Percentiles rank a stretch among this genome's conserved stretches.
Conservation (phyloP, 2,329 filamentous ascomycete species). For the Fusarium odoratissimum region DNA sequence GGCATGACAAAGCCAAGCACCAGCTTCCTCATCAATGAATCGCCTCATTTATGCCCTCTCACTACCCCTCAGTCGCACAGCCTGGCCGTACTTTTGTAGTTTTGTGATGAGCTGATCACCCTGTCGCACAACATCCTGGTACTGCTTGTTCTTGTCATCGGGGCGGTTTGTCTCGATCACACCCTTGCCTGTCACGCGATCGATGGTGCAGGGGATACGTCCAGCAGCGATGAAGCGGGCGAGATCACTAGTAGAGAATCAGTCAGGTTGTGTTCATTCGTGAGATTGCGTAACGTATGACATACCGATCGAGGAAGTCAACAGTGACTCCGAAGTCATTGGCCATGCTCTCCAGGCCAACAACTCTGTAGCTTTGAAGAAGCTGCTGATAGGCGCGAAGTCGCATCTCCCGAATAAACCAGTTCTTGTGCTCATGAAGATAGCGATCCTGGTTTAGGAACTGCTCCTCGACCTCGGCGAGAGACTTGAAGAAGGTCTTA, state of each 20-base stretch:
- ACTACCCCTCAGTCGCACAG: constrained; percentile 91
- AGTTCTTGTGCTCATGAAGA: constrained; percentile 92
- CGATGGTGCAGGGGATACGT: constrained; percentile 95
- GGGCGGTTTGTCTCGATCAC: constrained; percentile 98
- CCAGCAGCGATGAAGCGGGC: constrained; percentile 97
- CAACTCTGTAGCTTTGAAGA: constrained; percentile 95
- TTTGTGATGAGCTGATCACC: constrained; percentile 98
- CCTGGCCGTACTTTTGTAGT: constrained; percentile 98
- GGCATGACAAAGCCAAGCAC: constrained; percentile 23
- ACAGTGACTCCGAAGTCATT: constrained; percentile 96
- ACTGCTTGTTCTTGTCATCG: constrained; percentile 99
- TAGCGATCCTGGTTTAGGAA: constrained; percentile 96
- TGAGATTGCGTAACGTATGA: constrained; percentile 22
- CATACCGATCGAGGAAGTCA: constrained; percentile 93
- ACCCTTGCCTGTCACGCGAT: constrained; percentile 94
- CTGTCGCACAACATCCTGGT: constrained; percentile 96
- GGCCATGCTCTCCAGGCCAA: constrained; percentile 97
- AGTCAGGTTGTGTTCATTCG: not conserved
- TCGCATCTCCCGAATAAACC: constrained; percentile 99
- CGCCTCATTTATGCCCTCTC: constrained; percentile 73
- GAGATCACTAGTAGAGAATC: constrained; percentile 73
- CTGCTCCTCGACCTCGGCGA: constrained; percentile 90
- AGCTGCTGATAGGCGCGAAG: constrained; percentile 96
- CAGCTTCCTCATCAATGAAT: not conserved
- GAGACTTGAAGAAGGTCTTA: constrained; percentile 89